Conservation (phyloP, 1,139 yeast genomes). For the Hyphopichia khmerensis region DNA sequence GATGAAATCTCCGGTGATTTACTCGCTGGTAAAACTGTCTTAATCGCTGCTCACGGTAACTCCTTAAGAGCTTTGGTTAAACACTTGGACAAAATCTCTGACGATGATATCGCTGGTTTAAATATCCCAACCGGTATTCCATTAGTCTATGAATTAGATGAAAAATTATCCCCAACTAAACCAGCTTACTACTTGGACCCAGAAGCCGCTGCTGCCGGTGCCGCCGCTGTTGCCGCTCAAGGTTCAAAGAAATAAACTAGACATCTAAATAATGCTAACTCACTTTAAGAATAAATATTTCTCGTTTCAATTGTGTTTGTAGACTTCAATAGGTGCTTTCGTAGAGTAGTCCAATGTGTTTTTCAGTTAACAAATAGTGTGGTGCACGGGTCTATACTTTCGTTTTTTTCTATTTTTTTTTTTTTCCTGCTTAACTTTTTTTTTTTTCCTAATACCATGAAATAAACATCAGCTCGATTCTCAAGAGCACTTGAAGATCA, state of each 20-base stretch:
- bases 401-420: no score
- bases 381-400: no score
- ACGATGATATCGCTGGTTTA: conserved; percentile 86
- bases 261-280: no score
- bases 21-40: conserved; percentile 82
- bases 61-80: conserved; percentile 95
- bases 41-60: conserved; percentile 98
- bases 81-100: conserved; percentile 93
- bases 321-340: no score
- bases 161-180: conserved; percentile 82
- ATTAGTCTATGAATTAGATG: conserved; percentile 94
- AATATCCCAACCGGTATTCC: conserved; percentile 99
- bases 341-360: no score
- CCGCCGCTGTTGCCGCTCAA: conserved; percentile 98
- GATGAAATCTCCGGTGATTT: conserved; percentile 87
- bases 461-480: no score
- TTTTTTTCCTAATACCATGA: no score
- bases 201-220: conserved; percentile 99
- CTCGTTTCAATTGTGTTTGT: no score
- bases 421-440: no score
- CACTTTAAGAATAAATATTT: no score
- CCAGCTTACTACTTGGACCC: conserved; percentile 97
- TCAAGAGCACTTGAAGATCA: no score
- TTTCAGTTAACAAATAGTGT: no score
- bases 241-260: conserved; percentile 53